These are phyloP conservation scores for Chaetoceros muelleri DNA, from an alignment of 108 stramenopile genomes.

Conservation along the genomic window DNA sequence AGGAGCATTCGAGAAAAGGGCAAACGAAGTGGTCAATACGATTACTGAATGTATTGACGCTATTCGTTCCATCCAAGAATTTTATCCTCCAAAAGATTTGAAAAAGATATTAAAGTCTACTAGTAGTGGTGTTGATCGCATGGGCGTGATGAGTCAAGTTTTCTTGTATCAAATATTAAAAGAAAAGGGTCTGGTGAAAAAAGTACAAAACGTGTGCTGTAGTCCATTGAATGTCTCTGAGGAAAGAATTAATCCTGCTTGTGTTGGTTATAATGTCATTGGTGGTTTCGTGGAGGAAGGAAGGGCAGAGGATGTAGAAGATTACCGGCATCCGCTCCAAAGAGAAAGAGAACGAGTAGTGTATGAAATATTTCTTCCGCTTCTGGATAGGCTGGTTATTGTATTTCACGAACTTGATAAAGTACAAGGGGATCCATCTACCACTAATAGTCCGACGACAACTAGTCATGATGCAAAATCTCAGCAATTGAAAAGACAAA, in stretches of 20 bases:
- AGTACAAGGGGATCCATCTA: neutral
- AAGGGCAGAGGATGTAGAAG: too few relatives aligned
- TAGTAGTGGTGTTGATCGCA: neutral
- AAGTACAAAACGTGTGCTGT: neutral
- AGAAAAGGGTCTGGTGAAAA: neutral
- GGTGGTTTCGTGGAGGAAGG: neutral
- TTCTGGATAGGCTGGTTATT: constrained; percentile 14
- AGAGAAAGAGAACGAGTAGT: constrained; percentile 18
- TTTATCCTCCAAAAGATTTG: neutral
- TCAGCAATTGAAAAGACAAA: constrained; percentile 14
- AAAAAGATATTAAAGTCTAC: neutral
- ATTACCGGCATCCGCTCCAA: neutral
- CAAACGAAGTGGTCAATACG: too few relatives aligned
- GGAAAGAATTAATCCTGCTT: neutral
- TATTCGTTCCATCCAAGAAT: neutral
- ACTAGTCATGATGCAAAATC: neutral
- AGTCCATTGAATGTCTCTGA: neutral
- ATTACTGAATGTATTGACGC: neutral
- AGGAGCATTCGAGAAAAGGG: too few relatives aligned
- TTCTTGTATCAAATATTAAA: neutral
- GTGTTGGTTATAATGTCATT: too few relatives aligned
- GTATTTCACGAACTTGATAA: constrained; percentile 24
- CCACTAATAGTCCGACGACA: constrained; percentile 2
- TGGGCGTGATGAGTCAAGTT: neutral
- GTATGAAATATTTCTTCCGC: constrained; percentile 15